A percentile compares a stretch with the other conserved stretches of the same genome.
These are phyloP conservation scores for Fagopyrum esculentum DNA, from an alignment of 148 eudicot genomes.

Conservation along the genomic window DNA sequence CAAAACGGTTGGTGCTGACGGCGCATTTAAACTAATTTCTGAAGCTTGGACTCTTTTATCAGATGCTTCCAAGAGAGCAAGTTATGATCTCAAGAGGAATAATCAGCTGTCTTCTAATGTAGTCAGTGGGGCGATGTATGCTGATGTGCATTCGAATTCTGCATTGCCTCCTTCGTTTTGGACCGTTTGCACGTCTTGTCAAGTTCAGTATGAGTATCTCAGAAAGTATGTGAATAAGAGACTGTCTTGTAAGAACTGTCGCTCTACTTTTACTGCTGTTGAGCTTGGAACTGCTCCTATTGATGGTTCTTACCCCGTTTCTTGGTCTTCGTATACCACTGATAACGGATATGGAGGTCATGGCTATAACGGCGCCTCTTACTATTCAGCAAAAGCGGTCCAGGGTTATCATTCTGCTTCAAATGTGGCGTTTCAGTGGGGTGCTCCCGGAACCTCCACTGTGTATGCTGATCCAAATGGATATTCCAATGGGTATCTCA, in stretches of 20 bases:
- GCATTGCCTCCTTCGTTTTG: constrained; percentile 77
- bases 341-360: constrained; percentile 67
- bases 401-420: constrained; percentile 60
- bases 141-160: constrained; percentile 31
- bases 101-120: constrained; percentile 30
- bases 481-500: constrained; percentile 30
- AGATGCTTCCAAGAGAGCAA: constrained; percentile 55
- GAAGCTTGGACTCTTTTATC: constrained; percentile 85
- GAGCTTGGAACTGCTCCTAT: constrained; percentile 78
- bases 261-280: constrained; percentile 79
- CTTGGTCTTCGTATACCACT: constrained; percentile 45
- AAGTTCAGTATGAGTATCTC: constrained; percentile 94
- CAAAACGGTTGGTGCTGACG: constrained; percentile 84
- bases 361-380: constrained; percentile 39
- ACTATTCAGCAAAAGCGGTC: constrained; percentile 42
- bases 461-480: constrained; percentile 18
- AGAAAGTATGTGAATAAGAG: constrained; percentile 86
- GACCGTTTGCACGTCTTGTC: constrained; percentile 98
- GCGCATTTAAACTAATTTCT: constrained; percentile 74
- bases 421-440: constrained; percentile 67
- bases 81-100: constrained; percentile 63
- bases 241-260: constrained; percentile 95
- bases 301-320: constrained; percentile 73
- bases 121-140: constrained; percentile 27
- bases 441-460: constrained; percentile 40